Evolutionary conservation across 306 rosid species (phyloP).

Genomic region (Vicia villosa): DNA sequence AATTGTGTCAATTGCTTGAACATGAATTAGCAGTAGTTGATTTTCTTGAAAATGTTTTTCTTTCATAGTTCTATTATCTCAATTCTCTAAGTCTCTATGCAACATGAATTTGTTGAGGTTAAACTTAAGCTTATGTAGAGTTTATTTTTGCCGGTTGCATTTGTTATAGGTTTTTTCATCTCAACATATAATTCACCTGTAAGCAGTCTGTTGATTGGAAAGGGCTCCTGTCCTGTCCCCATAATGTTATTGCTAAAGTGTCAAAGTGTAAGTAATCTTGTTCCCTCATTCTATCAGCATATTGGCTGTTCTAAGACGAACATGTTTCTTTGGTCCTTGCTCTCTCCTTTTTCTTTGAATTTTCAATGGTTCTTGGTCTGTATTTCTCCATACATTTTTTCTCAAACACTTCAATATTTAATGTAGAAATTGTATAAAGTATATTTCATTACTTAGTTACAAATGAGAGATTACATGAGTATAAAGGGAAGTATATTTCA

Average conservation of each 20-base stretch:
- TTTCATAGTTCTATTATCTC: not conserved
- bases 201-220: not conserved
- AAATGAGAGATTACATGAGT: too few relatives aligned
- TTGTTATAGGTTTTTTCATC: not conserved
- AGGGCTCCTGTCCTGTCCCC: not conserved
- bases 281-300: constrained; percentile 93
- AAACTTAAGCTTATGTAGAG: not conserved
- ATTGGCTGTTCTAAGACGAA: constrained; percentile 91
- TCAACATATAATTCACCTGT: not conserved
- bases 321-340: constrained; percentile 41
- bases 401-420: too few relatives aligned
- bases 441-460: too few relatives aligned
- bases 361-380: not conserved
- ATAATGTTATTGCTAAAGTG: not conserved
- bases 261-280: constrained; percentile 36
- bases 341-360: constrained; percentile 25
- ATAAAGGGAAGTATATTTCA: too few relatives aligned
- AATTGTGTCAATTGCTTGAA: not conserved
- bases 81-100: not conserved
- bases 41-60: not conserved
- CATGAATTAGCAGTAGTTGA: not conserved
- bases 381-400: too few relatives aligned
- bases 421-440: too few relatives aligned
- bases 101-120: not conserved
- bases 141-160: not conserved